These are phyloP conservation scores for Closterium sp. DNA, from an alignment of 139 green algal species.

Conservation along the genomic window DNA sequence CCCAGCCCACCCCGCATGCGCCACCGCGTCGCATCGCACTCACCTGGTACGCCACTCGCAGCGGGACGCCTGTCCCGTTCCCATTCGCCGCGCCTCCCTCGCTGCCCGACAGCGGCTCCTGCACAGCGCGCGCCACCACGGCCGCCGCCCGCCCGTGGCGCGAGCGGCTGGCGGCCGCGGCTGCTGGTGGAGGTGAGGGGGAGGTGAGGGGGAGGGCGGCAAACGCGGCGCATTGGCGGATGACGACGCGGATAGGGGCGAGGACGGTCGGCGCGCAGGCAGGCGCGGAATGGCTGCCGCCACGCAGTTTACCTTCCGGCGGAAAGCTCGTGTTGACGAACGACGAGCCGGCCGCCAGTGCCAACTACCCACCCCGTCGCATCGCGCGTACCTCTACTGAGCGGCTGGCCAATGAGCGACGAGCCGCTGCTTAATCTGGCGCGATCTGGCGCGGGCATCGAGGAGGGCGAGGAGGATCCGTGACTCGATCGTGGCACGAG, in stretches of 20 bases:
- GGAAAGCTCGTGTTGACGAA: too few relatives aligned
- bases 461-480: neutral
- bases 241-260: neutral
- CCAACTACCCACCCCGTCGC: too few relatives aligned
- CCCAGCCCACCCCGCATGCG: neutral
- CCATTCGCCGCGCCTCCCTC: neutral
- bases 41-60: slow-evolving; percentile 9
- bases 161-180: neutral
- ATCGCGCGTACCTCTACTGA: neutral
- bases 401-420: neutral
- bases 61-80: neutral
- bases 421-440: neutral
- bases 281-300: too few relatives aligned
- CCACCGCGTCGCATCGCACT: neutral
- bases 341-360: too few relatives aligned
- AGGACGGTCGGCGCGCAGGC: neutral
- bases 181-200: neutral
- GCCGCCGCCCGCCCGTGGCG: neutral
- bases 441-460: neutral
- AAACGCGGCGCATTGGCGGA: neutral
- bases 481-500: neutral
- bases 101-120: neutral
- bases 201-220: neutral
- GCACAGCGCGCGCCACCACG: neutral
- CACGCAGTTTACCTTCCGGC: too few relatives aligned